A percentile compares a stretch with the other conserved stretches of the same genome.
These are phyloP conservation scores for Colletotrichum lupini DNA, from an alignment of 2,329 filamentous ascomycete species.

Conservation along the genomic window DNA sequence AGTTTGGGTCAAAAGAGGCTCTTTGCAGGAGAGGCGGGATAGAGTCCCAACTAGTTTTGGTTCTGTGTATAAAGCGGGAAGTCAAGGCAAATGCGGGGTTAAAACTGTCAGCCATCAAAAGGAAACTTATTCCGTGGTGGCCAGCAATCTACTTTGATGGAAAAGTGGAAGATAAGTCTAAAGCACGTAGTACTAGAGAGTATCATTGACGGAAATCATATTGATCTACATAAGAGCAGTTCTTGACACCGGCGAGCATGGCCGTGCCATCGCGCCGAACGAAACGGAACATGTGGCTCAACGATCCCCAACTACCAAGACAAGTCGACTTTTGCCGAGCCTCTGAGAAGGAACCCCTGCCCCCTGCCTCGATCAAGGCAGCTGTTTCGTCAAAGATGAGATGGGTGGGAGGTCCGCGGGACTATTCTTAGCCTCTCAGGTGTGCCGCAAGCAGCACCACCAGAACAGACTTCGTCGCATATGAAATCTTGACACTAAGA, in stretches of 20 bases:
- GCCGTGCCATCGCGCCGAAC: not conserved
- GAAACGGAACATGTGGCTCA: not conserved
- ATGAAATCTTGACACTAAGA: not conserved
- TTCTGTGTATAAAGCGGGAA: not conserved
- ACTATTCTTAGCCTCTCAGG: not conserved
- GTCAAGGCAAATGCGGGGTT: not conserved
- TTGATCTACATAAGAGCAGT: not conserved
- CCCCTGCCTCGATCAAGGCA: not conserved
- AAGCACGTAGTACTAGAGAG: too few species aligned
- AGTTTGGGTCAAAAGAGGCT: not conserved
- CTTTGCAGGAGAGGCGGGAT: not conserved
- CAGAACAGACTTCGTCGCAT: conserved; percentile 1
- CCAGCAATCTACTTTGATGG: too few species aligned
- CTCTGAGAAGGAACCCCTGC: not conserved
- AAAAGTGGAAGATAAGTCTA: too few species aligned
- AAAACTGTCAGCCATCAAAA: not conserved
- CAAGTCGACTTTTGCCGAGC: not conserved
- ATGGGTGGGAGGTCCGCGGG: not conserved
- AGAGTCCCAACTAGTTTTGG: not conserved
- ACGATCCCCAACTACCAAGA: too few species aligned
- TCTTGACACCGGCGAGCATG: not conserved
- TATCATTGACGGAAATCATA: not conserved
- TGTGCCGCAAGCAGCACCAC: not conserved
- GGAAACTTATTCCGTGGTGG: not conserved
- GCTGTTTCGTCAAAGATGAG: not conserved